A percentile compares a stretch with the other conserved stretches of the same genome.
These are phyloP conservation scores for Neoascochyta sp. DNA, from an alignment of 2,329 filamentous ascomycete genomes.

Conservation along the genomic window DNA sequence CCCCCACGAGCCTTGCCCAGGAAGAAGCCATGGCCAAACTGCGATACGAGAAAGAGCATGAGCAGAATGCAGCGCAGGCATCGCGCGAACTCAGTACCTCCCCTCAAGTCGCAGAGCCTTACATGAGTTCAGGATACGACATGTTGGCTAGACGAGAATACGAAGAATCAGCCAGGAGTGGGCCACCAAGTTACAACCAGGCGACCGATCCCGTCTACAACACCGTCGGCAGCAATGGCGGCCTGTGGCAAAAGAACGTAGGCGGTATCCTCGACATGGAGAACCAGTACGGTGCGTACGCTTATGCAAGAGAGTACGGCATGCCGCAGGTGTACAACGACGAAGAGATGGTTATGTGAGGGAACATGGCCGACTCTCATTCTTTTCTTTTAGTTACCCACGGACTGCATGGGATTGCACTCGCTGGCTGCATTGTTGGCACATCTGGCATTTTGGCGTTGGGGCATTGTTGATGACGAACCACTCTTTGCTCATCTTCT, in stretches of 20 bases:
- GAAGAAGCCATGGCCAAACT: constrained; percentile 55
- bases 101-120: constrained; percentile 63
- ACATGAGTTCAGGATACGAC: constrained; percentile 80
- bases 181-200: constrained; percentile 49
- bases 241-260: constrained; percentile 49
- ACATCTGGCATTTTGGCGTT: too few species aligned
- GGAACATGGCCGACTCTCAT: neutral
- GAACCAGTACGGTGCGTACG: constrained; percentile 63
- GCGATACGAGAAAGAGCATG: constrained; percentile 54
- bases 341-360: constrained; percentile 42
- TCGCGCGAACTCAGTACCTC: constrained; percentile 18
- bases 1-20: constrained; percentile 51
- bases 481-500: too few species aligned
- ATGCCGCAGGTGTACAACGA: constrained; percentile 34
- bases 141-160: constrained; percentile 63
- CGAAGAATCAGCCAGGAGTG: constrained; percentile 48
- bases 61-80: constrained; percentile 24
- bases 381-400: neutral
- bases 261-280: constrained; percentile 54
- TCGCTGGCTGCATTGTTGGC: too few species aligned
- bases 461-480: too few species aligned
- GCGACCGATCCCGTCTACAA: constrained; percentile 69
- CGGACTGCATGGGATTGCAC: too few species aligned
- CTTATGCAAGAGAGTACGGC: constrained; percentile 52
- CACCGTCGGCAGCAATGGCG: constrained; percentile 33